These are phyloP conservation scores for Wakefieldia striispora DNA, from an alignment of 768 basidiomycete species.

Conservation along the genomic window DNA sequence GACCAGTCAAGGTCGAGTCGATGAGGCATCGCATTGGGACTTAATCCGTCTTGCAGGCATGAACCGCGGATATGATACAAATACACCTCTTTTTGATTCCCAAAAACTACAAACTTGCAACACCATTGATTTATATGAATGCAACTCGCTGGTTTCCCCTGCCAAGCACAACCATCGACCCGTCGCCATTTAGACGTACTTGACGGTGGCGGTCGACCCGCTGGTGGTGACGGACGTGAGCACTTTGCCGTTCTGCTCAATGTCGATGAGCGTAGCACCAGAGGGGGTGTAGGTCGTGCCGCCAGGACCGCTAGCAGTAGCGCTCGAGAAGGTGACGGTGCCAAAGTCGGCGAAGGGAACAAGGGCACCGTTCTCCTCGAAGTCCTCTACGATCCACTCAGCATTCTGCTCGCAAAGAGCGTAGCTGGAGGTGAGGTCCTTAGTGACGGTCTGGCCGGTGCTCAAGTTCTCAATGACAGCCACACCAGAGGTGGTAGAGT, in stretches of 20 bases:
- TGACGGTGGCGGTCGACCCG: slow-evolving; percentile 1
- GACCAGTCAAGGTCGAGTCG: too few relatives aligned
- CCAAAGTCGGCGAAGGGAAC: slow-evolving; percentile 21
- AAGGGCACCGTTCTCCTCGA: neutral
- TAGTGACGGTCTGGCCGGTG: slow-evolving; percentile 3
- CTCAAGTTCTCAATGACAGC: slow-evolving; percentile 20
- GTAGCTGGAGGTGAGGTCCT: slow-evolving; percentile 8
- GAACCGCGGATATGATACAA: neutral
- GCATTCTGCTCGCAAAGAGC: slow-evolving; percentile 17
- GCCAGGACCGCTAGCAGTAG: slow-evolving; percentile 6
- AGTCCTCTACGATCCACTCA: slow-evolving; percentile 27
- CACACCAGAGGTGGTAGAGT: slow-evolving; percentile 16
- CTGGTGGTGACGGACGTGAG: slow-evolving; percentile 13
- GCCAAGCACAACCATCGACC: neutral
- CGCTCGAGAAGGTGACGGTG: slow-evolving; percentile 14
- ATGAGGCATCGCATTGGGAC: too few relatives aligned
- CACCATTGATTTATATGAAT: neutral
- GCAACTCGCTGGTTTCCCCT: neutral
- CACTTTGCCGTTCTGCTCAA: slow-evolving; percentile 6
- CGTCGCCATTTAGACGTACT: slow-evolving; percentile 1
- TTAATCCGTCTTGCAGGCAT: too few relatives aligned
- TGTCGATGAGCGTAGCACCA: slow-evolving; percentile 10
- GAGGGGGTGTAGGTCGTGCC: slow-evolving; percentile 7
- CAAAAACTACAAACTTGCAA: neutral
- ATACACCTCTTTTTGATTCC: neutral